These are phyloP conservation scores for Saksenaea vasiformis DNA, from an alignment of 371 early-diverging fungal species.

Conservation along the genomic window DNA sequence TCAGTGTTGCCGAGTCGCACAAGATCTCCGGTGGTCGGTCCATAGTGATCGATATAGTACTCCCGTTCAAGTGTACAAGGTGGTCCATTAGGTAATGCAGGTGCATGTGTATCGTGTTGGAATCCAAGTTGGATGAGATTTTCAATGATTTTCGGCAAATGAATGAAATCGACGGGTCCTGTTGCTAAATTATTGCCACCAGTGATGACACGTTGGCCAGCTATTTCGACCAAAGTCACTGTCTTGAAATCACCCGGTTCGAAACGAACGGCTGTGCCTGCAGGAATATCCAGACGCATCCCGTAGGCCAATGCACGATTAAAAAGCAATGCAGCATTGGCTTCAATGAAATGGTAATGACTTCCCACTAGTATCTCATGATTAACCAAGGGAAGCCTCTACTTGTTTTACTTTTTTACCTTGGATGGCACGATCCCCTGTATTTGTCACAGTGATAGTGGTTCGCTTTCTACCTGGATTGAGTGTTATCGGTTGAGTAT, in stretches of 20 bases:
- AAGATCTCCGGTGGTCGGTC: slow-evolving; percentile 90
- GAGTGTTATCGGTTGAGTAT: slow-evolving; percentile 64
- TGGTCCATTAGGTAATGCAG: slow-evolving; percentile 46
- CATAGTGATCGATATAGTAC: slow-evolving; percentile 86
- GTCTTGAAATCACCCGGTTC: slow-evolving; percentile 81
- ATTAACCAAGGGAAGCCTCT: not conserved
- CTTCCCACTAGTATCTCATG: slow-evolving; percentile 73
- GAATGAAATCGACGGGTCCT: slow-evolving; percentile 65
- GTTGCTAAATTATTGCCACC: slow-evolving; percentile 86
- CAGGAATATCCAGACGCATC: slow-evolving; percentile 81
- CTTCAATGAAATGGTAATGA: slow-evolving; percentile 93
- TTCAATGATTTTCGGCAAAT: slow-evolving; percentile 47
- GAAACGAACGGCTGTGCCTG: slow-evolving; percentile 70
- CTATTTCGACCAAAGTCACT: slow-evolving; percentile 81
- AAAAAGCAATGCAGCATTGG: slow-evolving; percentile 68
- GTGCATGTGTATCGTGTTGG: slow-evolving; percentile 56
- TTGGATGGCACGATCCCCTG: slow-evolving; percentile 90
- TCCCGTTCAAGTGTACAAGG: slow-evolving; percentile 71
- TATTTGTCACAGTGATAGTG: slow-evolving; percentile 78
- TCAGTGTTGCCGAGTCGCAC: slow-evolving; percentile 85
- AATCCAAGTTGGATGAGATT: slow-evolving; percentile 54
- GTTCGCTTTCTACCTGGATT: slow-evolving; percentile 70
- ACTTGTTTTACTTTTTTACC: slow-evolving; percentile 17
- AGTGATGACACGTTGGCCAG: slow-evolving; percentile 73
- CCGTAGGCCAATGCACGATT: slow-evolving; percentile 82